Conservation (phyloP, 306 rosid species). For the Quercus rubra region DNA sequence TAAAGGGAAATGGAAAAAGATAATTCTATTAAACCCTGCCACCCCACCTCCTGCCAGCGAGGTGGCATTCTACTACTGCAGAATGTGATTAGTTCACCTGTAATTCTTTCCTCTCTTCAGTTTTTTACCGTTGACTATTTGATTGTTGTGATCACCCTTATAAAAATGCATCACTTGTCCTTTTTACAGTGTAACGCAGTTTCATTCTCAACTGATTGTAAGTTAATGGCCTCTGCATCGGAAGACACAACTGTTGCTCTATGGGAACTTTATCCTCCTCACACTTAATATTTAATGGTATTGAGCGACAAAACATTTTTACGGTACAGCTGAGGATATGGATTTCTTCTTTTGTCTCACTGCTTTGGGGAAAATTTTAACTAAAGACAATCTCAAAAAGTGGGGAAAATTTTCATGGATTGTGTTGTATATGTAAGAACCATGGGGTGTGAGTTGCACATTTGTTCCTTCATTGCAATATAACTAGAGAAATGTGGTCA, state of each 20-base stretch:
- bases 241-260: slow-evolving; percentile 84
- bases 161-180: background rate
- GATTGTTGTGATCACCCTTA: background rate
- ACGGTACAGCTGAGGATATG: background rate
- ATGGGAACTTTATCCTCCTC: slow-evolving; percentile 92
- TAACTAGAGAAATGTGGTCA: no score
- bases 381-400: no score
- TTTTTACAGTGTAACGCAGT: slow-evolving; percentile 78
- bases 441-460: no score
- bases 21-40: no score
- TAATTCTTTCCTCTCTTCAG: background rate
- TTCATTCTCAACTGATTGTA: slow-evolving; percentile 62
- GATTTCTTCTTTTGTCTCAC: background rate
- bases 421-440: no score
- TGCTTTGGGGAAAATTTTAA: no score
- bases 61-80: no score
- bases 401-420: no score
- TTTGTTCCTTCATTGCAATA: no score
- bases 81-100: no score
- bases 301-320: background rate
- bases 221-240: slow-evolving; percentile 88
- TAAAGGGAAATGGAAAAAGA: no score
- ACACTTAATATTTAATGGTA: slow-evolving; percentile 26
- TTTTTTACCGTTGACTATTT: background rate
- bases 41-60: no score